Percentiles rank a stretch among this genome's conserved stretches.
Evolutionary conservation across 1,284 basidiomycete genomes (phyloP).

Genomic region (Moesziomyces sp.): DNA sequence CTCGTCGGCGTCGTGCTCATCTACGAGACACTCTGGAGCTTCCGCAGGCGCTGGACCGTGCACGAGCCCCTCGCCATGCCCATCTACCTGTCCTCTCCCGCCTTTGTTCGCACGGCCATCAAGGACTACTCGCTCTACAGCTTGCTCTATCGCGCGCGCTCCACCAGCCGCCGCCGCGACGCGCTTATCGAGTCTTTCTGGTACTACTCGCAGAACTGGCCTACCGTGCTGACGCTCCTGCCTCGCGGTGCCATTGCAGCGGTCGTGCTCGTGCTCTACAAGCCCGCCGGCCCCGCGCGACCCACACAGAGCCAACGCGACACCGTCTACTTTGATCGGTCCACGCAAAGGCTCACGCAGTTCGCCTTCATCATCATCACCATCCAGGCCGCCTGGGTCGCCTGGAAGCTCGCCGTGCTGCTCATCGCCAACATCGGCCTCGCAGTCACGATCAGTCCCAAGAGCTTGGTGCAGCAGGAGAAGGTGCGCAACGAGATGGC

Average conservation of each 20-base stretch:
- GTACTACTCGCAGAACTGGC: slow-evolving; percentile 58
- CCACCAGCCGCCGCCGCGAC: slow-evolving; percentile 24
- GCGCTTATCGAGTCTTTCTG: slow-evolving; percentile 48
- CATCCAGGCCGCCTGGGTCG: slow-evolving; percentile 46
- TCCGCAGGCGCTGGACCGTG: slow-evolving; percentile 27
- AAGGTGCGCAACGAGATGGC: slow-evolving; percentile 13
- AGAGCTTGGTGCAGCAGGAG: slow-evolving; percentile 25
- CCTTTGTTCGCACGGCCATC: slow-evolving; percentile 40
- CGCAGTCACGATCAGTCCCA: slow-evolving; percentile 17
- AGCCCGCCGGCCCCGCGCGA: slow-evolving; percentile 20
- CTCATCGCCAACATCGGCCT: slow-evolving; percentile 28
- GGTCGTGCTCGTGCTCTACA: slow-evolving; percentile 39
- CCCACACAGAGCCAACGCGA: slow-evolving; percentile 22
- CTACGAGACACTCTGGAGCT: slow-evolving; percentile 42
- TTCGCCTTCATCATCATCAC: slow-evolving; percentile 46
- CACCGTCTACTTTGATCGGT: slow-evolving; percentile 32
- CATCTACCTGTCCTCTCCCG: slow-evolving; percentile 48
- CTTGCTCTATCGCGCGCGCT: slow-evolving; percentile 45
- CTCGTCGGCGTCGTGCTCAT: slow-evolving; percentile 46
- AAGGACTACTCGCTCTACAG: slow-evolving; percentile 51
- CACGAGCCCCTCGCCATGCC: slow-evolving; percentile 38
- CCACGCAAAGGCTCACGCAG: slow-evolving; percentile 20
- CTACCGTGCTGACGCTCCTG: slow-evolving; percentile 48
- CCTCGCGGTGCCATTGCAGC: slow-evolving; percentile 49
- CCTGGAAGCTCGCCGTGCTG: slow-evolving; percentile 46